Conservation (phyloP, 2,329 filamentous ascomycete genomes). For the Trichoderma asperellum region DNA sequence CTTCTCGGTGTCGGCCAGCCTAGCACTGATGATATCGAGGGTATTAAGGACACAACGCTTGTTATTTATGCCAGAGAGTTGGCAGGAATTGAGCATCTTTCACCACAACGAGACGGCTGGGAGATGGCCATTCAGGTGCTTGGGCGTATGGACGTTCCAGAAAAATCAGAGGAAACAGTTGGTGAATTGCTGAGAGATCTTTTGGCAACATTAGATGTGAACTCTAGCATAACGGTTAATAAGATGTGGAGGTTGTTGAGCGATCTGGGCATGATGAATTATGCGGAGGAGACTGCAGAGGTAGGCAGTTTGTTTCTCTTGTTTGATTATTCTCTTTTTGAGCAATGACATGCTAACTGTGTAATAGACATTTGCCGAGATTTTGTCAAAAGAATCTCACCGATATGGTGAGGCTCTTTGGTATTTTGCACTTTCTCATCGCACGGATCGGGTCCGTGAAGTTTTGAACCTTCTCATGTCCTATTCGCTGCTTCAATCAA, state of each 20-base stretch:
- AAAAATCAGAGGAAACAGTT: slow-evolving; percentile 73
- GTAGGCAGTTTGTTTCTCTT: slow-evolving; percentile 53
- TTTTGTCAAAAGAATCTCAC: slow-evolving; percentile 70
- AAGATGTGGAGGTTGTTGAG: slow-evolving; percentile 79
- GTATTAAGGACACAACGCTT: slow-evolving; percentile 80
- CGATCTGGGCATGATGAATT: slow-evolving; percentile 75
- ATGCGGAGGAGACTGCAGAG: slow-evolving; percentile 81
- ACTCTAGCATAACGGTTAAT: slow-evolving; percentile 74
- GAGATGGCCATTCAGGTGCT: slow-evolving; percentile 84
- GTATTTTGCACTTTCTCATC: slow-evolving; percentile 88
- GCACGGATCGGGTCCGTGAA: slow-evolving; percentile 76
- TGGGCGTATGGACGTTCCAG: slow-evolving; percentile 75
- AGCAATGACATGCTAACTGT: background rate
- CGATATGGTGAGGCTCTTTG: slow-evolving; percentile 85
- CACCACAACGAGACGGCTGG: slow-evolving; percentile 72
- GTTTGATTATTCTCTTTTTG: background rate
- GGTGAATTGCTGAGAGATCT: slow-evolving; percentile 70
- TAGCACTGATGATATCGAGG: slow-evolving; percentile 61
- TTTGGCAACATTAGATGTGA: slow-evolving; percentile 64
- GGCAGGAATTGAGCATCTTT: slow-evolving; percentile 58
- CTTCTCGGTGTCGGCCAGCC: slow-evolving; percentile 70
- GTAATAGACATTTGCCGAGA: slow-evolving; percentile 78
- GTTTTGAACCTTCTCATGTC: slow-evolving; percentile 86
- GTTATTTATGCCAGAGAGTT: slow-evolving; percentile 74
- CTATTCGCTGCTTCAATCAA: slow-evolving; percentile 83